These are phyloP conservation scores for Vicia faba DNA, from an alignment of 306 rosid genomes.

Conservation along the genomic window DNA sequence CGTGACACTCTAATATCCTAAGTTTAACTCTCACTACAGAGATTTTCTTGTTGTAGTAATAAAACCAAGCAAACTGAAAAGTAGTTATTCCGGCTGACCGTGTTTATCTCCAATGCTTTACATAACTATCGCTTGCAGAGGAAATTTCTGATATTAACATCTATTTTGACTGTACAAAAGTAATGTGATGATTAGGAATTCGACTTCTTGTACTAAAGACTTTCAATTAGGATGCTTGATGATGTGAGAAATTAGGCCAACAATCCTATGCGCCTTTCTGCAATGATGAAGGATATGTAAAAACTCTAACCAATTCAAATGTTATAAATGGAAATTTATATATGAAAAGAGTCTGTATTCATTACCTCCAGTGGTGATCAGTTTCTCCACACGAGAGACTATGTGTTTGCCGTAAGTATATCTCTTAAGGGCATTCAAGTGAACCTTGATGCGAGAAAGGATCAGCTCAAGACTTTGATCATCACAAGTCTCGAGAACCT, in stretches of 20 bases:
- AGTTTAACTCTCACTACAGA: conserved; percentile 40
- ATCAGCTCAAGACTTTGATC: conserved; percentile 83
- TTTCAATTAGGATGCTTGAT: conserved; percentile 38
- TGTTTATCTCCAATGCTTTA: conserved; percentile 65
- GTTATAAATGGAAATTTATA: conserved; percentile 26
- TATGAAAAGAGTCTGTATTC: conserved; percentile 9
- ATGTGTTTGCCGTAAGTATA: conserved; percentile 95
- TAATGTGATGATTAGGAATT: conserved; percentile 40
- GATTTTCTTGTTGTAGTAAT: conserved; percentile 39
- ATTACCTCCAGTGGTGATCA: conserved; percentile 91
- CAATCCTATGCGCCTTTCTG: conserved; percentile 95
- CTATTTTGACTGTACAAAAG: conserved; percentile 75
- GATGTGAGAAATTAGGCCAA: conserved; percentile 57
- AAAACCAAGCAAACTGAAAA: conserved; percentile 32
- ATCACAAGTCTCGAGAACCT: conserved; percentile 93
- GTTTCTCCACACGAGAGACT: conserved; percentile 95
- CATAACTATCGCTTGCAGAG: conserved; percentile 36
- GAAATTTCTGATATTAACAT: conserved; percentile 49
- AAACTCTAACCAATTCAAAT: conserved; percentile 15
- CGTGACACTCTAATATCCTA: conserved; percentile 43
- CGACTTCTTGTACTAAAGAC: conserved; percentile 30
- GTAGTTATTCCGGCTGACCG: conserved; percentile 46
- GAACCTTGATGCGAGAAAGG: conserved; percentile 95
- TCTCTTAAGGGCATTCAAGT: conserved; percentile 84
- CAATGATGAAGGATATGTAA: conserved; percentile 28